These are phyloP conservation scores for Davidsoniella eucalypti DNA, from an alignment of 2,329 filamentous ascomycete genomes.

Conservation along the genomic window DNA sequence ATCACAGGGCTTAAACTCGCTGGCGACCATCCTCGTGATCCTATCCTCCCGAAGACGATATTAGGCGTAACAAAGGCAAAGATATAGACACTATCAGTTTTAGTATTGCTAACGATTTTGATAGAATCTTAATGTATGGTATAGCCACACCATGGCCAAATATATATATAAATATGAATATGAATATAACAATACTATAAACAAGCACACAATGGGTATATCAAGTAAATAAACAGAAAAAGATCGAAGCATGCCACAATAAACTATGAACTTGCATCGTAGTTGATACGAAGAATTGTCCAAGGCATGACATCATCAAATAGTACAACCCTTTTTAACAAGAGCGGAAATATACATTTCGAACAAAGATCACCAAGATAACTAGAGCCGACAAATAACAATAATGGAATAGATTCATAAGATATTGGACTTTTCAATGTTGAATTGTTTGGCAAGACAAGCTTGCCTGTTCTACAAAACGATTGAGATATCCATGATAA, in stretches of 20 bases:
- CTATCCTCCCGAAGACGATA: constrained; percentile 24
- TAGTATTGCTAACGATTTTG: background rate
- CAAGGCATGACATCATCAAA: no score
- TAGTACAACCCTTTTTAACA: no score
- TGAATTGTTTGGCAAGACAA: no score
- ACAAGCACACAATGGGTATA: background rate
- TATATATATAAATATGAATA: background rate
- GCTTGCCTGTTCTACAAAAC: no score
- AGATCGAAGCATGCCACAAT: background rate
- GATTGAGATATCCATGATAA: no score
- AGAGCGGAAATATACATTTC: no score
- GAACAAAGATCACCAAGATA: no score
- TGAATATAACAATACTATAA: background rate
- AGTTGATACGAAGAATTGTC: no score
- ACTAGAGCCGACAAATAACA: no score
- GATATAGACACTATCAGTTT: constrained; percentile 18
- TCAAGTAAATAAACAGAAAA: background rate
- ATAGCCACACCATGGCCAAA: background rate
- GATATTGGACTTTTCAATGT: no score
- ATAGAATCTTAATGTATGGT: background rate
- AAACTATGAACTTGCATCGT: no score
- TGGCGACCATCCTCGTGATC: constrained; percentile 35
- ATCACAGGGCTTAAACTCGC: constrained; percentile 52
- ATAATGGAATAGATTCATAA: no score
- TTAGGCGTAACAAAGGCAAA: constrained; percentile 22